Percentiles rank a stretch among this genome's conserved stretches.
phyloP scores from a whole-genome alignment of 495 filamentous ascomycete species.

The Sphaerosporella brunnea region DNA sequence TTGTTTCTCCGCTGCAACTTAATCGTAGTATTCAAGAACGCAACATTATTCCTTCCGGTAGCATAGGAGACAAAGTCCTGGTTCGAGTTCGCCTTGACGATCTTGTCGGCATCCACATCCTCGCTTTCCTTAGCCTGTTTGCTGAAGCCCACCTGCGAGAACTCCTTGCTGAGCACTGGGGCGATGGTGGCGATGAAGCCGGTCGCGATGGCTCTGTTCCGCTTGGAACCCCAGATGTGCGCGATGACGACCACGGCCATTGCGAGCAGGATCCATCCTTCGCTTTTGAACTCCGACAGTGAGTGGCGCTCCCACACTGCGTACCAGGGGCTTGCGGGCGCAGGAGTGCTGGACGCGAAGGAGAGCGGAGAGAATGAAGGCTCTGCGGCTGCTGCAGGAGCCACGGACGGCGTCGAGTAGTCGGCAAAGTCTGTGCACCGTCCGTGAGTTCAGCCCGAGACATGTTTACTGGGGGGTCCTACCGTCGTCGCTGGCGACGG shows the following conservation, averaged over 20 bases:
- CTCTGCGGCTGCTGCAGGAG: constrained; percentile 4
- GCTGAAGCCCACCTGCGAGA: constrained; percentile 70
- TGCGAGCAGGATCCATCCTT: constrained; percentile 62
- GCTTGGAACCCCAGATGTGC: constrained; percentile 64
- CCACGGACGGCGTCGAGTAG: constrained; percentile 30
- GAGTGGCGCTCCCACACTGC: constrained; percentile 79
- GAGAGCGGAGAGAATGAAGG: constrained; percentile 29
- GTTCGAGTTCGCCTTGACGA: constrained; percentile 66
- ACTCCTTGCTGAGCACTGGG: constrained; percentile 57
- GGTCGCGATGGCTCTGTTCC: constrained; percentile 63
- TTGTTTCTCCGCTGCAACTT: constrained; percentile 79
- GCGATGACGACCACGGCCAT: constrained; percentile 55
- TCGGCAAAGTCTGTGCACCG: constrained; percentile 34
- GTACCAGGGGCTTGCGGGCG: constrained; percentile 56
- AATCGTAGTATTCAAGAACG: constrained; percentile 71
- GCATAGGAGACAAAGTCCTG: constrained; percentile 78
- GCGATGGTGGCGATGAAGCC: constrained; percentile 63
- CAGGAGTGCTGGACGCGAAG: constrained; percentile 25
- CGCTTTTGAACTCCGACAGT: constrained; percentile 64
- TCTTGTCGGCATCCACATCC: constrained; percentile 35
- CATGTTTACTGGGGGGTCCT: too few relatives aligned
- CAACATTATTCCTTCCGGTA: constrained; percentile 84
- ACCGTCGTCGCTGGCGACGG: constrained; percentile 3
- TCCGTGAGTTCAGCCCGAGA: neutral
- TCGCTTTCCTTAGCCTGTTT: constrained; percentile 26